phyloP scores from a whole-genome alignment of 2,329 filamentous ascomycete species.

The Ceratocystis harringtonii region DNA sequence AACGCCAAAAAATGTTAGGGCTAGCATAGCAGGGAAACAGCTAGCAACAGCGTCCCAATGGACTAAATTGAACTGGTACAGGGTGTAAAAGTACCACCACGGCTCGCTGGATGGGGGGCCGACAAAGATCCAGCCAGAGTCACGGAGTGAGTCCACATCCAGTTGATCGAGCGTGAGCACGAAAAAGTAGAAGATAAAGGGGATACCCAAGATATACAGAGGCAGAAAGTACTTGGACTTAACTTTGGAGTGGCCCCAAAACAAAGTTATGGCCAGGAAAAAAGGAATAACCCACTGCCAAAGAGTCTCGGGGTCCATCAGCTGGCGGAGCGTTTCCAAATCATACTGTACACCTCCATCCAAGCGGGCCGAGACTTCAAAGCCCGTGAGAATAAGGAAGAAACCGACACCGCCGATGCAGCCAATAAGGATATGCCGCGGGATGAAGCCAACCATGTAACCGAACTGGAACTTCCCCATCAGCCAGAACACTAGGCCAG shows the following conservation, averaged over 20 bases:
- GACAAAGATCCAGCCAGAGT: conserved; percentile 79
- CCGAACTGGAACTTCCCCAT: conserved; percentile 81
- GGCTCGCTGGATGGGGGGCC: conserved; percentile 71
- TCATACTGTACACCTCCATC: conserved; percentile 76
- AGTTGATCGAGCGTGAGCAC: conserved; percentile 55
- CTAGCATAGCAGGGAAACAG: conserved; percentile 87
- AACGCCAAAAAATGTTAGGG: conserved; percentile 91
- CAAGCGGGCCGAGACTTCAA: conserved; percentile 83
- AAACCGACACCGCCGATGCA: conserved; percentile 96
- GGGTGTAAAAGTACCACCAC: conserved; percentile 95
- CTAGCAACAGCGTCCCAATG: conserved; percentile 72
- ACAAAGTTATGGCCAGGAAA: conserved; percentile 56
- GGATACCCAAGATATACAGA: conserved; percentile 68
- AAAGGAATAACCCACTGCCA: conserved; percentile 74
- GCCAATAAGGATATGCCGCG: conserved; percentile 86
- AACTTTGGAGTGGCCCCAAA: conserved; percentile 59
- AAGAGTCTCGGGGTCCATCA: conserved; percentile 59
- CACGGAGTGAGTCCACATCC: conserved; percentile 50
- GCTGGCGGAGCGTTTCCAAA: conserved; percentile 55
- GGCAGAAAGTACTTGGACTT: conserved; percentile 77
- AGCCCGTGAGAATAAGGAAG: conserved; percentile 80
- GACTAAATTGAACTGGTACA: conserved; percentile 74
- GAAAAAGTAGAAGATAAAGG: conserved; percentile 62
- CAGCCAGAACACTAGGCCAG: conserved; percentile 77
- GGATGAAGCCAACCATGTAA: conserved; percentile 91